Base-by-base conservation (phyloP, 345 rosid species). In the Eucalyptus victrix region DNA sequence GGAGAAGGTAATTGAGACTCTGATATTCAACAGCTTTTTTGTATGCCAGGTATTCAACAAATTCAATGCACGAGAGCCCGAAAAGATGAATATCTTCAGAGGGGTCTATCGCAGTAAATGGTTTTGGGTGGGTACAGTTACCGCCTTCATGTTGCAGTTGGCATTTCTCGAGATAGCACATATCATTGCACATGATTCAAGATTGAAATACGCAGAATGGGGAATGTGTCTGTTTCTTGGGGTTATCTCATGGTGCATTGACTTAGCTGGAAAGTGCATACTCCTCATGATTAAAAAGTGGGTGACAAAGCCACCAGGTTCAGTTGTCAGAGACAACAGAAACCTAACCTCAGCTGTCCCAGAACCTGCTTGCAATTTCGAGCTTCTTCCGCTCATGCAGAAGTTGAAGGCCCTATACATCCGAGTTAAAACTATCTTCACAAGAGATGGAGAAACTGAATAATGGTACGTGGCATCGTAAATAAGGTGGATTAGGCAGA, bases 11-110 rank as follows among this genome's bases (percentile, higher is more conserved):
- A 90, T 69, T 30, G 47, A 76, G 28, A 90, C 91, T 8, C 7
- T 87, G 80, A 91, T 91, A 65, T 91, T 91, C 90, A 91, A 91
- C 54, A 91, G 50, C 42, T 91, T 91, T 69, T 88, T 89, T 34
- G 30, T 89, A 3, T 90, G 90, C 89, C 90, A 90, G 53, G 88
- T 91, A 45, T 91, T 91, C 28, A 91, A 91, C 26, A 91, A 88
- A 18, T 91, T 90, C 90, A 91, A 91, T 49, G 91, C 76, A 16
- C 40, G 21, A 65, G 76, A 65, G 76, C 76, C 76, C 2, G 37
- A 65, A 17, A n/a, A 65, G 88, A 91, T 86, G 89, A 91, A 91
- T 34, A 89, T 91, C 28, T 91, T 91, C 86, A 60, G 88, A 86
- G 91, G 90, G 23, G 40, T 86, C 51, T 28, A 86, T 17, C 12